phyloP scores from a whole-genome alignment of 177 flowering plant genomes.

The Vitis hybrid region DNA sequence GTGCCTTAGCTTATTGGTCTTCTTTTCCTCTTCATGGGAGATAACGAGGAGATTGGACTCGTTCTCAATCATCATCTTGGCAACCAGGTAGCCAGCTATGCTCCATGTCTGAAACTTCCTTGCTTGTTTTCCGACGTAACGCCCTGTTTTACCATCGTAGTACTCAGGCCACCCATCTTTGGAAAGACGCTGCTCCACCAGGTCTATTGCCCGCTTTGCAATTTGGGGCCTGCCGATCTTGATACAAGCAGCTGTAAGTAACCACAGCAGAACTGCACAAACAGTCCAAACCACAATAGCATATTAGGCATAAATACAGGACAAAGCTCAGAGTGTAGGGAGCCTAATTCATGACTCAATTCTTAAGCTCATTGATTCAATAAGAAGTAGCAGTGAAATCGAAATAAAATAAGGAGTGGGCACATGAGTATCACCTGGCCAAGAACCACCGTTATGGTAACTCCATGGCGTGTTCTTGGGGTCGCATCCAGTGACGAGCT shows the following conservation, averaged over 20 bases:
- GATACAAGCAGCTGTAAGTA: slow-evolving; percentile 43
- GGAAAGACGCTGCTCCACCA: slow-evolving; percentile 32
- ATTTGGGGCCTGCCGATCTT: slow-evolving; percentile 38
- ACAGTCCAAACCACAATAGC: not conserved
- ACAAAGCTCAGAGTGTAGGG: no score
- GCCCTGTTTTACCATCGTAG: slow-evolving; percentile 40
- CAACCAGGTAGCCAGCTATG: slow-evolving; percentile 39
- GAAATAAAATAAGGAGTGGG: not conserved
- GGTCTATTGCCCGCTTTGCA: slow-evolving; percentile 36
- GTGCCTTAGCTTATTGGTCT: slow-evolving; percentile 28
- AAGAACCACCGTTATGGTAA: slow-evolving; percentile 47
- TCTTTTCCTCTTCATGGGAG: slow-evolving; percentile 40
- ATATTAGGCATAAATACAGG: not conserved
- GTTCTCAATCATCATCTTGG: slow-evolving; percentile 40
- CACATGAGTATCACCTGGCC: slow-evolving; percentile 35
- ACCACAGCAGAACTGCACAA: slow-evolving; percentile 41
- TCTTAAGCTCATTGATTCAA: no score
- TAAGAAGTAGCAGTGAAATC: not conserved
- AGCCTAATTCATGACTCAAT: no score
- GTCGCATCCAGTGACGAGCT: slow-evolving; percentile 35
- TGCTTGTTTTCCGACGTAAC: slow-evolving; percentile 40
- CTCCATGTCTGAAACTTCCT: slow-evolving; percentile 42
- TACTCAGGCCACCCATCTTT: slow-evolving; percentile 49
- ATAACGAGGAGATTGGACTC: slow-evolving; percentile 29
- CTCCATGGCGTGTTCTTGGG: slow-evolving; percentile 45